Percentiles rank a stretch among this genome's conserved stretches.
phyloP scores from a whole-genome alignment of 805 yeast genomes.

The Candida succiphila region DNA sequence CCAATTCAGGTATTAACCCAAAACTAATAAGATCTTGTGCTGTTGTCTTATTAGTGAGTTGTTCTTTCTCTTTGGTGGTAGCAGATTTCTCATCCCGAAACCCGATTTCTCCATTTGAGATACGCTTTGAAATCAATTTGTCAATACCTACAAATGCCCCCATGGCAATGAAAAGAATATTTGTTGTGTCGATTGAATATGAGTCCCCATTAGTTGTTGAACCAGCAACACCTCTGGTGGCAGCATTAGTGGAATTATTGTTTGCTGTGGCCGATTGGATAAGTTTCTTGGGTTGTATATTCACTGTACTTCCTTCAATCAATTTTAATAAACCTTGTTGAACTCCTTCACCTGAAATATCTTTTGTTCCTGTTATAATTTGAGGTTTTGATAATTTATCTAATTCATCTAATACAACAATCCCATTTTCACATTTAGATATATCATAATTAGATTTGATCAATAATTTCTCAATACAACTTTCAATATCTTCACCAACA shows the following conservation, averaged over 20 bases:
- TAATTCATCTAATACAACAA: slow-evolving; percentile 49
- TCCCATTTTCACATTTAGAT: slow-evolving; percentile 43
- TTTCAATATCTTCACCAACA: slow-evolving; percentile 48
- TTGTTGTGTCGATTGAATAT: slow-evolving; percentile 42
- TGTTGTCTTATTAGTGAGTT: slow-evolving; percentile 27
- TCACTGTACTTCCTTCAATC: slow-evolving; percentile 45
- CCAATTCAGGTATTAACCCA: slow-evolving; percentile 51
- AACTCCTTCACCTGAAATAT: slow-evolving; percentile 57
- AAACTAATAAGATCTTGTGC: slow-evolving; percentile 40
- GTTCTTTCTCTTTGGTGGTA: slow-evolving; percentile 17
- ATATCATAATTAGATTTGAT: slow-evolving; percentile 42
- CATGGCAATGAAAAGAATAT: slow-evolving; percentile 45
- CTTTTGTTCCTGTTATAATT: slow-evolving; percentile 37
- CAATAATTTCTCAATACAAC: slow-evolving; percentile 42
- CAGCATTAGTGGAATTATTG: not conserved
- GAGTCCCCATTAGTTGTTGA: slow-evolving; percentile 21
- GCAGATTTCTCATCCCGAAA: slow-evolving; percentile 5
- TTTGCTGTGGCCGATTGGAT: slow-evolving; percentile 4
- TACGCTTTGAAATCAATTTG: slow-evolving; percentile 31
- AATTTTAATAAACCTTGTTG: slow-evolving; percentile 50
- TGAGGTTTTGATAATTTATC: slow-evolving; percentile 46
- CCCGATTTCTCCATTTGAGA: slow-evolving; percentile 17
- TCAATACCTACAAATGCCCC: slow-evolving; percentile 58
- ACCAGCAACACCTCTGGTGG: slow-evolving; percentile 3
- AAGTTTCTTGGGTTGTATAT: slow-evolving; percentile 26